Conservation (phyloP, 176 grass and related monocot species). For the Guadua angustifolia region DNA sequence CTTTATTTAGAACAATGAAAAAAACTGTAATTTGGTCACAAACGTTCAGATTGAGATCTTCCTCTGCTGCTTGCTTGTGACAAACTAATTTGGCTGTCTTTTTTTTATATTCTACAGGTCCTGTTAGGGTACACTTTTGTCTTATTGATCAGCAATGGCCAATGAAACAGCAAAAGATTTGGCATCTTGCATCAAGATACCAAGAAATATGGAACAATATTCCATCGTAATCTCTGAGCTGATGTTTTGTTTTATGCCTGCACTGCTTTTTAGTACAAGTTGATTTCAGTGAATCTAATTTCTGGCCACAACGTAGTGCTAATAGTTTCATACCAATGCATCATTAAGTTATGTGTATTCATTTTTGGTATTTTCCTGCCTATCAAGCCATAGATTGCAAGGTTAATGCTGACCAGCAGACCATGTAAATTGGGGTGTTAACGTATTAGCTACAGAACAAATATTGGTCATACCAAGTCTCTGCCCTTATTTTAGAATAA, state of each 20-base stretch:
- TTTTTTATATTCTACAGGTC: slow-evolving; percentile 51
- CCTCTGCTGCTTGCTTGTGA: slow-evolving; percentile 32
- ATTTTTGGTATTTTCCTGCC: background rate
- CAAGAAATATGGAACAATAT: slow-evolving; percentile 72
- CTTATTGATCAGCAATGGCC: slow-evolving; percentile 67
- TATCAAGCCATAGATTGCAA: slow-evolving; percentile 20
- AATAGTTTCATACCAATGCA: background rate
- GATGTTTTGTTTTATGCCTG: slow-evolving; percentile 11
- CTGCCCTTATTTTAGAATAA: background rate
- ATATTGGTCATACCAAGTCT: slow-evolving; percentile 11
- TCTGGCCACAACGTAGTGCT: slow-evolving; percentile 8
- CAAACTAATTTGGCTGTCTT: slow-evolving; percentile 19
- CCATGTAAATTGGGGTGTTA: slow-evolving; percentile 26
- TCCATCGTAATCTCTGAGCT: slow-evolving; percentile 61
- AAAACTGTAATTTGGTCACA: slow-evolving; percentile 24
- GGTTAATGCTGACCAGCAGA: background rate
- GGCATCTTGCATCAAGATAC: slow-evolving; percentile 75
- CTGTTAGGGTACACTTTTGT: slow-evolving; percentile 61
- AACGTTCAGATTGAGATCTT: slow-evolving; percentile 36
- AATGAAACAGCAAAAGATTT: slow-evolving; percentile 74
- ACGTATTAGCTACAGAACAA: slow-evolving; percentile 3
- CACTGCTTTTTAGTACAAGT: slow-evolving; percentile 6
- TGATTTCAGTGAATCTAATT: slow-evolving; percentile 18
- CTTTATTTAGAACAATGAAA: background rate
- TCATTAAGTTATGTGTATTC: slow-evolving; percentile 1